phyloP scores from a whole-genome alignment of 2,329 filamentous ascomycete genomes.

The Endoconidiophora polonica region DNA sequence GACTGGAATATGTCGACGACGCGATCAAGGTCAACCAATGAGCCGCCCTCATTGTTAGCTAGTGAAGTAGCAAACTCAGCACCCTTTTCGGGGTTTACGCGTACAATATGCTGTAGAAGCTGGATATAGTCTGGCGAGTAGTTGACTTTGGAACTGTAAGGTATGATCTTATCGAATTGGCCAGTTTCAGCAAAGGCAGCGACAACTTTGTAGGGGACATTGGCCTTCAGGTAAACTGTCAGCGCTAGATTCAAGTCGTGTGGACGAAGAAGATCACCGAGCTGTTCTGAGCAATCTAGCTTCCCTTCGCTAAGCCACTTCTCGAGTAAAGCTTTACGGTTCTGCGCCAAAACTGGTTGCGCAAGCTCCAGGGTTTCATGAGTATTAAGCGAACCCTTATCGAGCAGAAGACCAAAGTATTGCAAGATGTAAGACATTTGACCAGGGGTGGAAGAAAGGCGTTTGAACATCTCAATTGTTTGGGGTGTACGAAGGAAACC shows the following conservation, averaged over 20 bases:
- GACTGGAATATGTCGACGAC: constrained; percentile 97
- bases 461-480: constrained; percentile 94
- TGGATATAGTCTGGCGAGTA: constrained; percentile 94
- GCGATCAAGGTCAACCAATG: constrained; percentile 80
- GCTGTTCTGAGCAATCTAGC: constrained; percentile 85
- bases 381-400: constrained; percentile 84
- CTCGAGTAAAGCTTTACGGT: constrained; percentile 86
- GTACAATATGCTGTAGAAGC: constrained; percentile 80
- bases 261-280: constrained; percentile 81
- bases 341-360: constrained; percentile 79
- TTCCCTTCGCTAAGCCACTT: constrained; percentile 98
- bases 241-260: constrained; percentile 82
- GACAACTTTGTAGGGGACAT: constrained; percentile 83
- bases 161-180: constrained; percentile 91
- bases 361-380: constrained; percentile 91
- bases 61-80: constrained; percentile 87
- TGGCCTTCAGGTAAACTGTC: constrained; percentile 77
- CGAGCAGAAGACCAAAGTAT: constrained; percentile 93
- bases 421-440: constrained; percentile 90
- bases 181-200: constrained; percentile 89
- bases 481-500: constrained; percentile 88
- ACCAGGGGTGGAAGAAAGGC: constrained; percentile 59
- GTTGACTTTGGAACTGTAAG: constrained; percentile 68
- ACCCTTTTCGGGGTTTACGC: constrained; percentile 82
- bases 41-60: constrained; percentile 73